Conservation (phyloP, 352 stramenopile species). For the Phytophthora brassicae region DNA sequence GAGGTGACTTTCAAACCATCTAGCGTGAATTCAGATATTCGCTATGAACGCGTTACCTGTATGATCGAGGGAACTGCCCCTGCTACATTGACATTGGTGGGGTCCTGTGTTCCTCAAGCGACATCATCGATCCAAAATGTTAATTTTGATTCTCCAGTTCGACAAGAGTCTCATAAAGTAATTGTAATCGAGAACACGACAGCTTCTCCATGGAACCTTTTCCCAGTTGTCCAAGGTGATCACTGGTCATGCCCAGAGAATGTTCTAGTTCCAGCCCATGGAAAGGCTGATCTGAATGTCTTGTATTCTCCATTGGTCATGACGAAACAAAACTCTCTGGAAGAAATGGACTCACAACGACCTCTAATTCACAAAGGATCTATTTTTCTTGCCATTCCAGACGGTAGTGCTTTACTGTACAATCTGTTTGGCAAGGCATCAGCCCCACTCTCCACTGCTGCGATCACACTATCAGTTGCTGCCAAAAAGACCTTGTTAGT, state of each 20-base stretch:
- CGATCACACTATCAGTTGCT: constrained; percentile 50
- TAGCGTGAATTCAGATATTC: constrained; percentile 82
- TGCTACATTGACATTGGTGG: constrained; percentile 75
- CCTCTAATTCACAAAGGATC: constrained; percentile 70
- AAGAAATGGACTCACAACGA: constrained; percentile 29
- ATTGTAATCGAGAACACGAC: constrained; percentile 86
- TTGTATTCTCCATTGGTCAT: constrained; percentile 87
- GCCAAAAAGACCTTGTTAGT: constrained; percentile 84
- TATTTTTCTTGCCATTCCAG: constrained; percentile 90
- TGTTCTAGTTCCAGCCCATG: constrained; percentile 74
- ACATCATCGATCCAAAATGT: constrained; percentile 88
- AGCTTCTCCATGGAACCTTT: constrained; percentile 80
- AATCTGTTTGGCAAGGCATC: constrained; percentile 79
- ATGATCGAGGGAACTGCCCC: constrained; percentile 60
- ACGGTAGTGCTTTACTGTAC: constrained; percentile 88
- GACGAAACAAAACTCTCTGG: constrained; percentile 48
- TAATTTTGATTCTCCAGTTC: constrained; percentile 80
- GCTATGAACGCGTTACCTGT: constrained; percentile 81
- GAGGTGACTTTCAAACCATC: constrained; percentile 90
- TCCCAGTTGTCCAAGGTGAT: constrained; percentile 84
- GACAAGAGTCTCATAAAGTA: constrained; percentile 57
- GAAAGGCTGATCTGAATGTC: constrained; percentile 62
- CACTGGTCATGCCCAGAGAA: constrained; percentile 88
- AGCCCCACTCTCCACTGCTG: constrained; percentile 43
- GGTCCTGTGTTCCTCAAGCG: constrained; percentile 86